Evolutionary conservation across 768 basidiomycete species (phyloP).

Genomic region (Kwoniella sp.): DNA sequence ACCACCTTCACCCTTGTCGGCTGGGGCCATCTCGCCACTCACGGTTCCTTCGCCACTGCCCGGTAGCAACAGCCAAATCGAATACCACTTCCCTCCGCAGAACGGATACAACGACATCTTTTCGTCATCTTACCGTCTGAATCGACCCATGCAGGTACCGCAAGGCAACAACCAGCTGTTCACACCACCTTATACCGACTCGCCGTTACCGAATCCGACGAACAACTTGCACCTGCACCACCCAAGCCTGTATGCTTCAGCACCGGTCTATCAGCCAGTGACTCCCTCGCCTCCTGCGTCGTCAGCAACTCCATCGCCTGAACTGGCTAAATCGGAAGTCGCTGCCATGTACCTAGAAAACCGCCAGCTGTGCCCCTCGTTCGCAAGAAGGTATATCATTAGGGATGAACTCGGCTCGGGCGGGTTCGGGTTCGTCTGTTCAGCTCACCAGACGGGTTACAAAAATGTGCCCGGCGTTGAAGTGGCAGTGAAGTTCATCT

Average conservation of each 20-base stretch:
- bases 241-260: constrained; percentile 16
- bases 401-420: constrained; percentile 70
- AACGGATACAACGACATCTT: constrained; percentile 20
- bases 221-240: constrained; percentile 18
- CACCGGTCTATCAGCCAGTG: constrained; percentile 12
- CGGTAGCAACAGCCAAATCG: neutral
- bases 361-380: constrained; percentile 41
- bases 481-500: constrained; percentile 94
- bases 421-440: constrained; percentile 94
- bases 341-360: constrained; percentile 32
- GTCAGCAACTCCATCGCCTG: constrained; percentile 4
- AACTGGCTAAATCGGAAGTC: constrained; percentile 25
- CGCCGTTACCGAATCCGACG: neutral
- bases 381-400: constrained; percentile 51
- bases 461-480: constrained; percentile 62
- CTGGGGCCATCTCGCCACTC: constrained; percentile 3
- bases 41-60: constrained; percentile 3
- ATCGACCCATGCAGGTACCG: constrained; percentile 3
- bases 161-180: constrained; percentile 12
- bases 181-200: constrained; percentile 16
- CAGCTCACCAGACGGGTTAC: constrained; percentile 65
- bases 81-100: constrained; percentile 10
- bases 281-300: constrained; percentile 9
- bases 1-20: constrained; percentile 12
- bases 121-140: constrained; percentile 12